Evolutionary conservation across 2,329 filamentous ascomycete species (phyloP).

Genomic region (Knoxdaviesia capensis): DNA sequence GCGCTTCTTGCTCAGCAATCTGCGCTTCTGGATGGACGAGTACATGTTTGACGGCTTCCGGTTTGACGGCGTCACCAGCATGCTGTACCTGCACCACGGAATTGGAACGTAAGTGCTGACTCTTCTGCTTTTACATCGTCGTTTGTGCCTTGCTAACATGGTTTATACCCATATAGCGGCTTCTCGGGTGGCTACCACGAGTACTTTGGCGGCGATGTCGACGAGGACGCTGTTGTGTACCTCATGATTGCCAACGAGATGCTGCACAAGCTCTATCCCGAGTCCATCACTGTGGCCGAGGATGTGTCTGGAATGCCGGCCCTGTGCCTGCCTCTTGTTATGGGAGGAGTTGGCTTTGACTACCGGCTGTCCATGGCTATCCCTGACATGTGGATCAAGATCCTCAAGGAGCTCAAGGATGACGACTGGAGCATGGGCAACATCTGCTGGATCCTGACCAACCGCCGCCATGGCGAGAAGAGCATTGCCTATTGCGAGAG

Average conservation of each 20-base stretch:
- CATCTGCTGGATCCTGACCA: conserved; percentile 74
- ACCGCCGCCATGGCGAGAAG: conserved; percentile 88
- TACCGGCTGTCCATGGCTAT: conserved; percentile 96
- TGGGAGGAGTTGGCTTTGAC: conserved; percentile 90
- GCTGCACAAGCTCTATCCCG: conserved; percentile 76
- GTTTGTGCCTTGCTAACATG: not conserved
- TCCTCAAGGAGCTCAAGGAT: conserved; percentile 82
- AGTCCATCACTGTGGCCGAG: conserved; percentile 80
- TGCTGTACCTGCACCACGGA: conserved; percentile 90
- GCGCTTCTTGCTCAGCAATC: conserved; percentile 85
- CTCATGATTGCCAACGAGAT: conserved; percentile 94
- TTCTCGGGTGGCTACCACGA: conserved; percentile 98
- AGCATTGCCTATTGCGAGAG: conserved; percentile 96
- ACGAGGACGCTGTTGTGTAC: conserved; percentile 87
- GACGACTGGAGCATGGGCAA: conserved; percentile 78
- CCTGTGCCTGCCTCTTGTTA: conserved; percentile 65
- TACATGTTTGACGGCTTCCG: conserved; percentile 93
- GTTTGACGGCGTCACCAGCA: conserved; percentile 95
- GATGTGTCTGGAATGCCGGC: conserved; percentile 98
- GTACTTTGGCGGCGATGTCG: conserved; percentile 78
- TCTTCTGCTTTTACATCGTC: not conserved
- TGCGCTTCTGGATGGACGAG: conserved; percentile 98
- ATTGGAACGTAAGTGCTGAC: conserved; percentile 63
- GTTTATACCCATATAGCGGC: conserved; percentile 32
- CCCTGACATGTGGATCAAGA: conserved; percentile 98